These are phyloP conservation scores for Aspergillus asperescens DNA, from an alignment of 495 filamentous ascomycete species.

Conservation along the genomic window DNA sequence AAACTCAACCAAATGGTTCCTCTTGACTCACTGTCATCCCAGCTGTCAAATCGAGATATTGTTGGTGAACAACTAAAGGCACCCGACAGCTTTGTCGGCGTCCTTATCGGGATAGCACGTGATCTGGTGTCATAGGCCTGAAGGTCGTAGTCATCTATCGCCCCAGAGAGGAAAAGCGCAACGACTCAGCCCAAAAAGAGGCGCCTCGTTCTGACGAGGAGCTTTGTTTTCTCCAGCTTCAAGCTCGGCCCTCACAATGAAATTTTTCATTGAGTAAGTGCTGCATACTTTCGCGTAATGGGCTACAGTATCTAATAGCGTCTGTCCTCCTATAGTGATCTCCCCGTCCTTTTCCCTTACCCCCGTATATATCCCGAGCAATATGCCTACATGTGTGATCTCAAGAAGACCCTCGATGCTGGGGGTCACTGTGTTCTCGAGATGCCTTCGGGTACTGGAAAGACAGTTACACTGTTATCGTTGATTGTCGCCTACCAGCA, in stretches of 20 bases:
- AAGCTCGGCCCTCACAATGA: constrained; percentile 60
- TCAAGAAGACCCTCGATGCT: constrained; percentile 93
- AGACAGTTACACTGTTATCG: constrained; percentile 91
- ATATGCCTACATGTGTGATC: constrained; percentile 99
- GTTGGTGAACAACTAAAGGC: neutral
- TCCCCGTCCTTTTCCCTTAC: constrained; percentile 94
- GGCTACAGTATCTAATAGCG: constrained; percentile 6
- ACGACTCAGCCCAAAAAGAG: constrained; percentile 9
- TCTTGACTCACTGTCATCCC: constrained; percentile 1
- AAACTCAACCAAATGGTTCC: neutral
- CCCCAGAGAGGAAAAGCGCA: constrained; percentile 33
- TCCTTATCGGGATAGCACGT: constrained; percentile 39
- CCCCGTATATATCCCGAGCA: constrained; percentile 96
- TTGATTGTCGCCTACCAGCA: constrained; percentile 96
- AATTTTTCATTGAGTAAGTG: constrained; percentile 88
- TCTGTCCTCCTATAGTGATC: constrained; percentile 53
- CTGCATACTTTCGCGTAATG: constrained; percentile 1
- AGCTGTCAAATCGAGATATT: neutral
- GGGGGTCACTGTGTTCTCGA: constrained; percentile 96
- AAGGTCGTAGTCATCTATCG: too few species aligned
- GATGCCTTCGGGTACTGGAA: constrained; percentile 99
- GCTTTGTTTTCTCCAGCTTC: constrained; percentile 17
- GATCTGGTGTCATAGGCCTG: constrained; percentile 33
- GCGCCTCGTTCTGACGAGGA: constrained; percentile 9
- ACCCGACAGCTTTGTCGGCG: constrained; percentile 18